Percentiles rank a stretch among this genome's conserved stretches.
These are phyloP conservation scores for Nemania abortiva DNA, from an alignment of 2,329 filamentous ascomycete genomes.

Conservation along the genomic window DNA sequence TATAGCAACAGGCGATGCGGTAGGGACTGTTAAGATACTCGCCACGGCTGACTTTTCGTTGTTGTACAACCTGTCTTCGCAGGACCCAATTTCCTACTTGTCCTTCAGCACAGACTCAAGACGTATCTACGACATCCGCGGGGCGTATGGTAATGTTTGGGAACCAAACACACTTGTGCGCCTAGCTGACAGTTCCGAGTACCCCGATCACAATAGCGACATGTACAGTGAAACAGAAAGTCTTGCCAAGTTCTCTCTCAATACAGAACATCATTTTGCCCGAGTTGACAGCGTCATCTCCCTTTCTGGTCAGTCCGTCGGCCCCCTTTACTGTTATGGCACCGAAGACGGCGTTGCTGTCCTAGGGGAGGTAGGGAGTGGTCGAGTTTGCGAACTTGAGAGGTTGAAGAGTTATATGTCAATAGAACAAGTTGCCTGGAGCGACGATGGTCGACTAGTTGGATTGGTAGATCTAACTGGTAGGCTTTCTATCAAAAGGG, in stretches of 20 bases:
- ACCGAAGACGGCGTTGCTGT: slow-evolving; percentile 10
- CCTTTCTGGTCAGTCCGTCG: neutral
- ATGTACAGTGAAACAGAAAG: too few relatives aligned
- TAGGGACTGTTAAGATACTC: slow-evolving; percentile 34
- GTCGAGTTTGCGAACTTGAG: slow-evolving; percentile 10
- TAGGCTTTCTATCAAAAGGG: slow-evolving; percentile 6
- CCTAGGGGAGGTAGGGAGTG: slow-evolving; percentile 3
- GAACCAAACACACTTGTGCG: slow-evolving; percentile 42
- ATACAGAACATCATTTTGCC: too few relatives aligned
- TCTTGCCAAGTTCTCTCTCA: too few relatives aligned
- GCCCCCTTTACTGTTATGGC: slow-evolving; percentile 13
- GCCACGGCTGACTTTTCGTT: too few relatives aligned
- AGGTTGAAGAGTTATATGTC: slow-evolving; percentile 11
- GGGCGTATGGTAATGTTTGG: slow-evolving; percentile 48
- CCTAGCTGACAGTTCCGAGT: slow-evolving; percentile 8
- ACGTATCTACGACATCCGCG: slow-evolving; percentile 50
- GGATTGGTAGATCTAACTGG: slow-evolving; percentile 2
- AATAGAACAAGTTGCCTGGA: slow-evolving; percentile 11
- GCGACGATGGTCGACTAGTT: slow-evolving; percentile 7
- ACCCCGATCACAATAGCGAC: neutral
- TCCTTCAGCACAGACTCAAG: slow-evolving; percentile 45
- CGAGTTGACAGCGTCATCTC: slow-evolving; percentile 1
- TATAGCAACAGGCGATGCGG: slow-evolving; percentile 47
- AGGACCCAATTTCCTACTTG: slow-evolving; percentile 28
- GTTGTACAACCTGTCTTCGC: too few relatives aligned